Evolutionary conservation across 768 basidiomycete genomes (phyloP).

Genomic region (Tephrocybe sp.): DNA sequence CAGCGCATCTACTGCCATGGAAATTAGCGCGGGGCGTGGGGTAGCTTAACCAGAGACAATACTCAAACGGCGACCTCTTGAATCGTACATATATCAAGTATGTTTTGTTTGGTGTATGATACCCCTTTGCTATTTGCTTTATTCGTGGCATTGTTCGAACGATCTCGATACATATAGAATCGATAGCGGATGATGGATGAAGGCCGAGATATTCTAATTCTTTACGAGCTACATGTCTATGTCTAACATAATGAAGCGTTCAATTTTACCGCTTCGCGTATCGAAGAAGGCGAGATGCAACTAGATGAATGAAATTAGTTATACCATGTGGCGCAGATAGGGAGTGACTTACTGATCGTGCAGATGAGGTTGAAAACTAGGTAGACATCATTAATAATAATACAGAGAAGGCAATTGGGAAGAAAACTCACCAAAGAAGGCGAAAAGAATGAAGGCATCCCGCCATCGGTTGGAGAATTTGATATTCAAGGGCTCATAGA

Average conservation of each 20-base stretch:
- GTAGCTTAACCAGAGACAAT: too few relatives aligned
- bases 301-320: constrained; percentile 23
- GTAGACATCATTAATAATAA: neutral
- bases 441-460: constrained; percentile 65
- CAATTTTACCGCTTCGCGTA: constrained; percentile 60
- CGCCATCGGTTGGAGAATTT: constrained; percentile 61
- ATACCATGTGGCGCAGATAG: neutral
- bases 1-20: too few relatives aligned
- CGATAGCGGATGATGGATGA: too few relatives aligned
- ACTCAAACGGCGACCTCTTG: too few relatives aligned
- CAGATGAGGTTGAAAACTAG: constrained; percentile 70
- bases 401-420: neutral
- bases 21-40: too few relatives aligned
- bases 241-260: neutral
- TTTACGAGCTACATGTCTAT: too few relatives aligned
- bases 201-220: too few relatives aligned
- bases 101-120: too few relatives aligned
- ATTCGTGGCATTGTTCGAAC: too few relatives aligned
- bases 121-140: too few relatives aligned
- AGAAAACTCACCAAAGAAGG: constrained; percentile 49
- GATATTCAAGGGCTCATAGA: constrained; percentile 69
- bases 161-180: too few relatives aligned
- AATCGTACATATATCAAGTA: too few relatives aligned
- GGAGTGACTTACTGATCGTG: constrained; percentile 43
- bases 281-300: constrained; percentile 71